A percentile compares a stretch with the other conserved stretches of the same genome.
Evolutionary conservation across 129 eudicot species (phyloP).

Genomic region (Saposhnikovia divaricata): DNA sequence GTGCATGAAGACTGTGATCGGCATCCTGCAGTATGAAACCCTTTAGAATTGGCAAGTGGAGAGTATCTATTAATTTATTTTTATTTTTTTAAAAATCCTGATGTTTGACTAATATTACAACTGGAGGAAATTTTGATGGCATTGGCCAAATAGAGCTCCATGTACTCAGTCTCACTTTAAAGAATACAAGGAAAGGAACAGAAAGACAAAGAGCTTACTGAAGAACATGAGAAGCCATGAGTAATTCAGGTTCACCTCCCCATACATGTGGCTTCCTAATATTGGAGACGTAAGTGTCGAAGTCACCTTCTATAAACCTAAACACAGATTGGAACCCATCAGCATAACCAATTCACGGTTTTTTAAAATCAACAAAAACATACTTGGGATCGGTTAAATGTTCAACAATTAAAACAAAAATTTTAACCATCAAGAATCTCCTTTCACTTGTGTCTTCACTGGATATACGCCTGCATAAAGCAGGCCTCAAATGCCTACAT

Average conservation of each 20-base stretch:
- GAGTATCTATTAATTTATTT: not conserved
- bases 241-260: constrained; percentile 99
- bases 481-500: not conserved
- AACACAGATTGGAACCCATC: not conserved
- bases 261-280: constrained; percentile 88
- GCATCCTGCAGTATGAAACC: constrained; percentile 54
- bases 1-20: constrained; percentile 80
- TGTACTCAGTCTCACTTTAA: not conserved
- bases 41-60: not conserved
- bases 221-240: constrained; percentile 98
- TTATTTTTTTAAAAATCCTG: not conserved
- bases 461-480: not conserved
- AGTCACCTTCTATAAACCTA: constrained; percentile 97
- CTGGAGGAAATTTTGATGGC: not conserved
- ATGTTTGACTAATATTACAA: not conserved
- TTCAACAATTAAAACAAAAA: not conserved
- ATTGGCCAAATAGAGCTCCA: not conserved
- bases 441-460: not conserved
- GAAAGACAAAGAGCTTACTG: constrained; percentile 36
- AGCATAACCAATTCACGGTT: not conserved
- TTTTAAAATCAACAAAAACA: not conserved
- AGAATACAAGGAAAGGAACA: not conserved
- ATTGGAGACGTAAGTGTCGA: constrained; percentile 69
- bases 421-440: not conserved
- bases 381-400: not conserved